Evolutionary conservation across 176 grass and related monocot genomes (phyloP).

Genomic region (Canna indica): DNA sequence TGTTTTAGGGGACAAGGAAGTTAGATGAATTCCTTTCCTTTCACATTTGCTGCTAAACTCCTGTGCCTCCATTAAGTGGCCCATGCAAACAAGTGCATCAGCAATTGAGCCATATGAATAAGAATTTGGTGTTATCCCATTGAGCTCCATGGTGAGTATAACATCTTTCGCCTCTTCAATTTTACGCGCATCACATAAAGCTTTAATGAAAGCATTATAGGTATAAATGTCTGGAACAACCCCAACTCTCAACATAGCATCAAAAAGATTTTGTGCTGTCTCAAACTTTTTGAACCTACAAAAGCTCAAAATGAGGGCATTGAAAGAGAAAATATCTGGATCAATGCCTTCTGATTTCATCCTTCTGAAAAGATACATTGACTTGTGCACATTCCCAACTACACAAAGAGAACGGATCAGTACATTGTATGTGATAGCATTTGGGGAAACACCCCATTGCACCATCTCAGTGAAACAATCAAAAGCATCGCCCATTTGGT

Average conservation of each 20-base stretch:
- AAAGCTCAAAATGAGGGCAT: constrained; percentile 49
- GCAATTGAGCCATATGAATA: constrained; percentile 33
- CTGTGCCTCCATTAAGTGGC: constrained; percentile 30
- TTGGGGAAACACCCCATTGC: constrained; percentile 57
- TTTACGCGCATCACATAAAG: constrained; percentile 52
- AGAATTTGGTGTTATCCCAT: constrained; percentile 8
- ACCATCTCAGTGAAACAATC: constrained; percentile 70
- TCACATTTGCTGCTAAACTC: constrained; percentile 36
- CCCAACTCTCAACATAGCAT: constrained; percentile 49
- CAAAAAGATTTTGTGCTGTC: constrained; percentile 43
- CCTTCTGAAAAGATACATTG: constrained; percentile 42
- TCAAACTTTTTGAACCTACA: constrained; percentile 47
- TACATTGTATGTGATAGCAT: constrained; percentile 60
- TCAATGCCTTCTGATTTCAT: constrained; percentile 58
- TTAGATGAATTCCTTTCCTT: constrained; percentile 20
- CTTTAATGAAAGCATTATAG: constrained; percentile 52
- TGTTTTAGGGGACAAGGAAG: not conserved
- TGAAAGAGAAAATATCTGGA: constrained; percentile 71
- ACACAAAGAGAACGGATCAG: constrained; percentile 55
- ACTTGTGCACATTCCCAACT: constrained; percentile 40
- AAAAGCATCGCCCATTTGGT: constrained; percentile 62
- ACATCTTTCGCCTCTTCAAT: constrained; percentile 57
- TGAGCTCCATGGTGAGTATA: constrained; percentile 37
- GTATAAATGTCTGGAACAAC: constrained; percentile 40
- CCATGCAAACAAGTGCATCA: constrained; percentile 34